Base-by-base conservation (phyloP, 768 basidiomycete genomes). In the Amanita fuliginea region DNA sequence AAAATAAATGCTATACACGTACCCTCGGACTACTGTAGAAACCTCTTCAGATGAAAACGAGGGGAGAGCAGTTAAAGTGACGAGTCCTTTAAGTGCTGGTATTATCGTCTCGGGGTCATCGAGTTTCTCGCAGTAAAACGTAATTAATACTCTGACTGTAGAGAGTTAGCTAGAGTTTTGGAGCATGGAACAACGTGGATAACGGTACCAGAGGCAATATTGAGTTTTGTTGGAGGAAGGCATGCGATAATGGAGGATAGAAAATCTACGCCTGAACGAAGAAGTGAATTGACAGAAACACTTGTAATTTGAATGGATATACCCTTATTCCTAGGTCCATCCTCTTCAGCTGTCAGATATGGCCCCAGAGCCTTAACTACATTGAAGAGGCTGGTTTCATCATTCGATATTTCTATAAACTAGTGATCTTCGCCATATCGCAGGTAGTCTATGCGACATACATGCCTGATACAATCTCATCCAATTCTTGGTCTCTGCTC, bases 331-430 rank as follows among this genome's bases (percentile, higher is more conserved):
- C 95, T 75, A 9, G 85, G 64, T 3, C 72, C 69, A 56, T 84
- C 87, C 48, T 95, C 86, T 51, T 93, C 88, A 1, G 89, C 81
- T 0, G 89, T 94, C 11, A 99, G 70, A 59, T 86, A 92, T 56
- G 88, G 84, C 36, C 90, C 90, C 0, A 96, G 75, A 21, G 82
- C 80, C 60, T 89, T 92, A 32, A 98, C 89, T 18, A 98, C 67
- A 53, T 83, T 76, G 4, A 93, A 68, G 11, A 96, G 68, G 16
- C 80, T 75, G 7, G 76, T 64, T 18, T 71, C 63, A 16, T 80
- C 80, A 52, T 69, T 67, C 11, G 78, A 75, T 53, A 76, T 70
- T 56, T 70, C 72, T 76, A 59, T 40, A 51, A 48, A 46, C 33
- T 22, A 41, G 51, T 52, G 49, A 46, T 51, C 47, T 50, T 49